These are phyloP conservation scores for Tuber melanosporum DNA, from an alignment of 495 filamentous ascomycete species.

Conservation along the genomic window DNA sequence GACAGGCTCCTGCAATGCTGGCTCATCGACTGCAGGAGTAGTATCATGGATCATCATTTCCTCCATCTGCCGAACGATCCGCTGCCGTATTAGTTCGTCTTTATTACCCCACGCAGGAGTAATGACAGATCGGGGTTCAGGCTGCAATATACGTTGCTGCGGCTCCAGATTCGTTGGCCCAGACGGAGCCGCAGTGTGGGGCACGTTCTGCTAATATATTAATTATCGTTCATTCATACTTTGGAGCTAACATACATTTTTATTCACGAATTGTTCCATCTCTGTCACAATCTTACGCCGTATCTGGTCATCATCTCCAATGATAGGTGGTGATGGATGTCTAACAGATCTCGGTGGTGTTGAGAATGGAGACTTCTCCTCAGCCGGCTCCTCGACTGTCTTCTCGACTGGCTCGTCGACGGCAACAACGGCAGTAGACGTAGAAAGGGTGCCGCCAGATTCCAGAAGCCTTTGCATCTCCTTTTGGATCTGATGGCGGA, in stretches of 20 bases:
- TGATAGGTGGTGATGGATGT: background rate
- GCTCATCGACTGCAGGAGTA: background rate
- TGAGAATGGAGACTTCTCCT: conserved; percentile 1
- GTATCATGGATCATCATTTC: background rate
- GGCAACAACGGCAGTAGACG: background rate
- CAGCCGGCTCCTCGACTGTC: background rate
- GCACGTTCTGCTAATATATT: background rate
- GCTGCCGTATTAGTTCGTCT: background rate
- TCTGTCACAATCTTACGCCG: conserved; percentile 1
- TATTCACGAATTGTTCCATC: background rate
- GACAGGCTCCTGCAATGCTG: background rate
- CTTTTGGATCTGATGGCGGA: background rate
- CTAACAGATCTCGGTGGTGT: background rate
- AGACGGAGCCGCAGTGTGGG: background rate
- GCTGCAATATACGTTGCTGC: background rate
- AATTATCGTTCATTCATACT: background rate
- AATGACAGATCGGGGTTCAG: background rate
- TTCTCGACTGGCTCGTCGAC: background rate
- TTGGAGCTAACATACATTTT: background rate
- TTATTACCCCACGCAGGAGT: background rate
- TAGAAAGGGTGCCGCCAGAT: background rate
- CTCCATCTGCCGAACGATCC: background rate
- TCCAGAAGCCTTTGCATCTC: background rate
- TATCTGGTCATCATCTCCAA: conserved; percentile 1
- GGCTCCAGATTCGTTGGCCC: background rate